Evolutionary conservation across 768 basidiomycete genomes (phyloP), one percentile per base, ranked within the genome.

Genomic region (Lepiota brunneoincarnata): DNA sequence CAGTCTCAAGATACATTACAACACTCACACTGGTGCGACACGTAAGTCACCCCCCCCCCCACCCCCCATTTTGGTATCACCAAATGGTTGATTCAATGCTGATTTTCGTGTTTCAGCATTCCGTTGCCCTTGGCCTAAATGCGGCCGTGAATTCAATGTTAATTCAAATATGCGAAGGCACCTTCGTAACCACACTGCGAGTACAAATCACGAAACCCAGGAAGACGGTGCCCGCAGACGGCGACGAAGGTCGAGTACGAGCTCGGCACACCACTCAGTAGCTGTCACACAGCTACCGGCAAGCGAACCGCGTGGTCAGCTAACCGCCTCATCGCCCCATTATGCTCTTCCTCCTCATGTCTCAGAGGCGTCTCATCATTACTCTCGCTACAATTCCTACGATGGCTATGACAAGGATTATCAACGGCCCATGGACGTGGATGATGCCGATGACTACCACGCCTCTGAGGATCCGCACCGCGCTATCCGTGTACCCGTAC

Each of bases 161-260:
- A 89, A 89, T 64, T 89, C 87, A 0, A 92, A 91, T 66, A 91
- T 91, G 89, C 79, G 89, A 26, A 75, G 89, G 4, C 89, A 91
- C 61, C 85, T 83, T 64, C 75, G 87, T 41, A 90, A 87, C 65
- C 88, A 91, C 48, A 70, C 69, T 1, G 53, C 69, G 2, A 68
- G 73, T 20, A 69, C 71, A 2, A 59, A 64, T 23, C 64, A 71
- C 1, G 64, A 70, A 24, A 64, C 66, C 31, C 57, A 58, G 7
- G 63, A 63, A 7, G 67, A 67, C 17, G 59, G 61, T 44, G 61
- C 64, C 4, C 67, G 67, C 4, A 61, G 68, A 46, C 63, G 67
- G 17, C 62, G 67, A 38, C 63, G 64, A 14, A 45, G 53, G 2
- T 54, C 53, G 34, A 47, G 45, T 23, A 34, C 53, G 9, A 48